Percentiles rank a stretch among this genome's conserved stretches.
Conservation (phyloP, 306 rosid genomes). For the Lathyrus aphaca region DNA sequence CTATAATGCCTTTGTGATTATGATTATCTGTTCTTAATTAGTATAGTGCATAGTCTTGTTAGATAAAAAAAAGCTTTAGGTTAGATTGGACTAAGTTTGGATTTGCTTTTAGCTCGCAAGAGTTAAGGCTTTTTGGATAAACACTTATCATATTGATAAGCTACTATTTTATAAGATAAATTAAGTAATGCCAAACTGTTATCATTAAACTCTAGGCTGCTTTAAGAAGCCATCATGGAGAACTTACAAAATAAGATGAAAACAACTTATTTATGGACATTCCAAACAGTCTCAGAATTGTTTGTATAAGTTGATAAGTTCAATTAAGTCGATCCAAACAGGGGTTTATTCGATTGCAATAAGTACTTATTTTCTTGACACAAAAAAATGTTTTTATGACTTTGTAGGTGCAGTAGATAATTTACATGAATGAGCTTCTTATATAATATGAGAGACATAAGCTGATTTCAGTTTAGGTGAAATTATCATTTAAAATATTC, state of each 20-base stretch:
- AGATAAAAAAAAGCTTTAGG: not conserved
- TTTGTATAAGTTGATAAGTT: not conserved
- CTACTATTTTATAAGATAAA: not conserved
- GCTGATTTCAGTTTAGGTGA: not conserved
- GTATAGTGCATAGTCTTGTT: not conserved
- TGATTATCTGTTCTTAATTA: not conserved
- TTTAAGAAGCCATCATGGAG: not conserved
- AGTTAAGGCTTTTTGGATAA: not conserved
- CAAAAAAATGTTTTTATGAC: not conserved
- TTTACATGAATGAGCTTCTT: not conserved
- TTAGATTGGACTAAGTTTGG: conserved; percentile 3
- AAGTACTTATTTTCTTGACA: too few species aligned
- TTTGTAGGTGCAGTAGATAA: not conserved
- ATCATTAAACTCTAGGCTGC: not conserved
- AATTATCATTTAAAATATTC: not conserved
- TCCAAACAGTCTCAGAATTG: not conserved
- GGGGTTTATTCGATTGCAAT: not conserved
- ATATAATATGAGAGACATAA: not conserved
- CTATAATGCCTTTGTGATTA: not conserved
- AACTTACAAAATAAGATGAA: not conserved
- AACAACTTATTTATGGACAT: not conserved
- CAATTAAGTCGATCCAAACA: not conserved
- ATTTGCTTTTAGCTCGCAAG: not conserved
- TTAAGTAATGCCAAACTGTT: not conserved
- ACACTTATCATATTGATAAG: not conserved